Percentiles rank a stretch among this genome's conserved stretches.
Conservation (phyloP, 2,329 filamentous ascomycete genomes). For the Diaporthe humulicola region DNA sequence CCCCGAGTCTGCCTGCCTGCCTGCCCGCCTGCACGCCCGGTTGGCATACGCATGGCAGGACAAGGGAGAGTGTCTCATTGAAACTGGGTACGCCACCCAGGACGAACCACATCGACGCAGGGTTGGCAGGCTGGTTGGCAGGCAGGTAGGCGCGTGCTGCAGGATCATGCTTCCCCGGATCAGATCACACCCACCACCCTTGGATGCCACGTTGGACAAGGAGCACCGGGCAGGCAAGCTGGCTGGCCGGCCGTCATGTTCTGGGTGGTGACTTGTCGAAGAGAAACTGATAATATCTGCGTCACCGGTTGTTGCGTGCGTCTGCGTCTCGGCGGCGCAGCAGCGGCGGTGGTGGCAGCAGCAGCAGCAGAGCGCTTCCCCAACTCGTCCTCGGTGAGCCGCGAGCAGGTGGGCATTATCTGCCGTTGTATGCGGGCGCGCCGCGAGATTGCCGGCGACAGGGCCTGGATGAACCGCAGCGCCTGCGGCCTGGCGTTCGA, state of each 20-base stretch:
- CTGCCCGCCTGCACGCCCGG: neutral
- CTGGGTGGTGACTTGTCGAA: too few relatives aligned
- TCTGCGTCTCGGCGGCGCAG: neutral
- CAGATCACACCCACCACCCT: neutral
- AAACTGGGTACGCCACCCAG: neutral
- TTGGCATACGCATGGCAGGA: neutral
- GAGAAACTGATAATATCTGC: too few relatives aligned
- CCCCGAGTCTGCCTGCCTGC: neutral
- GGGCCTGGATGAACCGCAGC: neutral
- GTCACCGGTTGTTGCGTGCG: neutral
- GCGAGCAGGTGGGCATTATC: neutral
- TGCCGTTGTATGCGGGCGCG: neutral
- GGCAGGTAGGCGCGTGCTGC: neutral
- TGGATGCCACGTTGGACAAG: constrained; percentile 9
- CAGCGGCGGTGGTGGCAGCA: neutral
- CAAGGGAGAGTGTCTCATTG: neutral
- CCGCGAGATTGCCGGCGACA: neutral
- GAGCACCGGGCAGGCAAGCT: neutral
- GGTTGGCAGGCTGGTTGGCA: neutral
- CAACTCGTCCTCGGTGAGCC: neutral
- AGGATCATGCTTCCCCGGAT: constrained; percentile 9
- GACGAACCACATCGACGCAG: neutral
- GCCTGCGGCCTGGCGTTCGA: neutral
- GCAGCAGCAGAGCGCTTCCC: neutral
- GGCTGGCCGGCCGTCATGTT: too few relatives aligned